Percentiles rank a stretch among this genome's conserved stretches.
Evolutionary conservation across 2,329 filamentous ascomycete species (phyloP).

Genomic region (Scedosporium dehoogii): DNA sequence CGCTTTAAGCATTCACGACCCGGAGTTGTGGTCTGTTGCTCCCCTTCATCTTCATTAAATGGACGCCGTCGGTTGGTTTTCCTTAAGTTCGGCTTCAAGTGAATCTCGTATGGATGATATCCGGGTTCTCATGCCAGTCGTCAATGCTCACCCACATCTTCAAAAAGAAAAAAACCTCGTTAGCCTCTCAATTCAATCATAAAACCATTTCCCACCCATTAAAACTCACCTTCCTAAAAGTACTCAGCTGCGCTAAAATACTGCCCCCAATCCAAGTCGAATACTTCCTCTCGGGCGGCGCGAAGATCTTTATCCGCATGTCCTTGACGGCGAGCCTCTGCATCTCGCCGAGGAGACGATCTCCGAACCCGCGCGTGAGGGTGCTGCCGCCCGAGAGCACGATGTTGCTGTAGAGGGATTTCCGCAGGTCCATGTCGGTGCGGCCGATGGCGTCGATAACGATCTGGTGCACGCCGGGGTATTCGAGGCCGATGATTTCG

Average conservation of each 20-base stretch:
- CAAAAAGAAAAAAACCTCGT: background rate
- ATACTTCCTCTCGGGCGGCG: slow-evolving; percentile 94
- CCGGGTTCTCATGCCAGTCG: slow-evolving; percentile 99
- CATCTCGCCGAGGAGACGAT: slow-evolving; percentile 82
- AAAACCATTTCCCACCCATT: background rate
- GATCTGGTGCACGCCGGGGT: slow-evolving; percentile 94
- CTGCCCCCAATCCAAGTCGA: slow-evolving; percentile 98
- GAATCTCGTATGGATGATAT: slow-evolving; percentile 98
- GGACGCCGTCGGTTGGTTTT: background rate
- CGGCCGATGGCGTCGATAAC: slow-evolving; percentile 92
- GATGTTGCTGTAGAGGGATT: slow-evolving; percentile 91
- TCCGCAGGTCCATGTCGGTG: slow-evolving; percentile 91
- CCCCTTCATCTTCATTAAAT: background rate
- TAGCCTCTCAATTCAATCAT: background rate
- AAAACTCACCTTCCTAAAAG: slow-evolving; percentile 80
- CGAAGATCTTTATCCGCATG: slow-evolving; percentile 99
- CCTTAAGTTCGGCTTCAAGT: slow-evolving; percentile 41
- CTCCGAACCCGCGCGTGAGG: slow-evolving; percentile 92
- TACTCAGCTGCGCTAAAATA: slow-evolving; percentile 92
- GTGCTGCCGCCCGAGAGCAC: slow-evolving; percentile 94
- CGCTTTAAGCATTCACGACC: too few species aligned
- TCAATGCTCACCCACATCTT: slow-evolving; percentile 99
- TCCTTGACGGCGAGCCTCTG: slow-evolving; percentile 93
- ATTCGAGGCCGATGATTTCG: slow-evolving; percentile 93
- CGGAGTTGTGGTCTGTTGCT: background rate